These are phyloP conservation scores for Eugenia klotzschiana DNA, from an alignment of 441 rosid species.

Conservation along the genomic window DNA sequence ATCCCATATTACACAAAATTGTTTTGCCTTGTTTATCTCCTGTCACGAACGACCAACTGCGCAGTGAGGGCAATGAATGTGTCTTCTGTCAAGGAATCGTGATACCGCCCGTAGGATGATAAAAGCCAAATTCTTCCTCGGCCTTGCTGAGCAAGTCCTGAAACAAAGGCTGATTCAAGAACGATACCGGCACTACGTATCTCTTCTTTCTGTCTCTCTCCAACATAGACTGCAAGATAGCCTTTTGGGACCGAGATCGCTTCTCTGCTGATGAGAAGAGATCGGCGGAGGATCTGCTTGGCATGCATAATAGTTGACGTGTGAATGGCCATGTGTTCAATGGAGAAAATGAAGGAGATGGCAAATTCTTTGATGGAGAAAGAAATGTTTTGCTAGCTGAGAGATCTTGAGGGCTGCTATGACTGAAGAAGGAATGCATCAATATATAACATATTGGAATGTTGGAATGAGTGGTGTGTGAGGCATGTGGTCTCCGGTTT, in stretches of 20 bases:
- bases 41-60: neutral
- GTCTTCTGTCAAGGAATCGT: conserved; percentile 7
- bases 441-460: too few relatives aligned
- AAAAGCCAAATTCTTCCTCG: neutral
- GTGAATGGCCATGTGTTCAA: neutral
- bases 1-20: neutral
- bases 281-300: conserved; percentile 4
- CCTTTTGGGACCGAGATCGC: conserved; percentile 8
- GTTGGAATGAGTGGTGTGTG: neutral
- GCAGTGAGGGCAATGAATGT: neutral
- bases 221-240: conserved; percentile 7
- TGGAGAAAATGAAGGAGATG: neutral
- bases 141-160: neutral
- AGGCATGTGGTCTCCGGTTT: neutral
- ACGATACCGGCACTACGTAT: neutral
- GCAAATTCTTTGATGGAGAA: neutral
- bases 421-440: too few relatives aligned
- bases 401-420: neutral
- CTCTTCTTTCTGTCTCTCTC: conserved; percentile 1
- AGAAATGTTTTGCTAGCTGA: neutral
- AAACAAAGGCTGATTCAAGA: conserved; percentile 1
- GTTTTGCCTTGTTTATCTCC: neutral
- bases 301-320: neutral
- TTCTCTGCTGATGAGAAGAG: neutral
- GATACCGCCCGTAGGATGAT: conserved; percentile 7